A percentile compares a stretch with the other conserved stretches of the same genome.
Evolutionary conservation across 768 basidiomycete genomes (phyloP).

Genomic region (Lyophyllum decastes): DNA sequence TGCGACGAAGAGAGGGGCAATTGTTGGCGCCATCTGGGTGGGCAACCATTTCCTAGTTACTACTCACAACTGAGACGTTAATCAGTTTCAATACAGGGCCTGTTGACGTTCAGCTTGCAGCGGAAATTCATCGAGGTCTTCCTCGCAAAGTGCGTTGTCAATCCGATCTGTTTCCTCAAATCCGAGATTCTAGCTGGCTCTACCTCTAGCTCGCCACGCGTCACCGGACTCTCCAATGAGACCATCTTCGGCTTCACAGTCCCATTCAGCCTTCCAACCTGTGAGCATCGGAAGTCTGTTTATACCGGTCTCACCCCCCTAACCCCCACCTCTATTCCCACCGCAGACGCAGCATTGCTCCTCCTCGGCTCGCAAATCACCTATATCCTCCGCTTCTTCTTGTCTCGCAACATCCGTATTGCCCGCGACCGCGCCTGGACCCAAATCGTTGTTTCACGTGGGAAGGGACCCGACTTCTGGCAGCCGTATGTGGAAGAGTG

Average conservation of each 20-base stretch:
- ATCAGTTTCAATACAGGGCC: conserved; percentile 40
- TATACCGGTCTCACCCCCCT: not conserved
- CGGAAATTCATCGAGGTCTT: conserved; percentile 64
- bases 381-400: conserved; percentile 77
- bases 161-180: not conserved
- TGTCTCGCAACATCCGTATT: conserved; percentile 79
- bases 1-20: conserved; percentile 67
- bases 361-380: conserved; percentile 77
- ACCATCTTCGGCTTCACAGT: conserved; percentile 64
- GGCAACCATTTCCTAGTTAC: conserved; percentile 3
- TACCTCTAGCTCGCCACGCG: conserved; percentile 53
- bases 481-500: conserved; percentile 81
- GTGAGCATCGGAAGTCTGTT: conserved; percentile 36
- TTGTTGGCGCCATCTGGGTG: conserved; percentile 76
- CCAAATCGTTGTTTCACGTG: conserved; percentile 81
- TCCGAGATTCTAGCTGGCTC: not conserved
- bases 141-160: conserved; percentile 54
- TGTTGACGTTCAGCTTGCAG: conserved; percentile 74
- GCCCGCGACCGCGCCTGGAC: conserved; percentile 78
- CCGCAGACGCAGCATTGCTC: conserved; percentile 70
- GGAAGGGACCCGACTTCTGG: conserved; percentile 86
- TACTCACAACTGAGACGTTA: not conserved
- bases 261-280: conserved; percentile 72
- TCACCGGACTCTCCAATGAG: conserved; percentile 63
- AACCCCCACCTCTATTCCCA: not conserved